These are phyloP conservation scores for Colletotrichum sp. DNA, from an alignment of 2,329 filamentous ascomycete genomes.

Conservation along the genomic window DNA sequence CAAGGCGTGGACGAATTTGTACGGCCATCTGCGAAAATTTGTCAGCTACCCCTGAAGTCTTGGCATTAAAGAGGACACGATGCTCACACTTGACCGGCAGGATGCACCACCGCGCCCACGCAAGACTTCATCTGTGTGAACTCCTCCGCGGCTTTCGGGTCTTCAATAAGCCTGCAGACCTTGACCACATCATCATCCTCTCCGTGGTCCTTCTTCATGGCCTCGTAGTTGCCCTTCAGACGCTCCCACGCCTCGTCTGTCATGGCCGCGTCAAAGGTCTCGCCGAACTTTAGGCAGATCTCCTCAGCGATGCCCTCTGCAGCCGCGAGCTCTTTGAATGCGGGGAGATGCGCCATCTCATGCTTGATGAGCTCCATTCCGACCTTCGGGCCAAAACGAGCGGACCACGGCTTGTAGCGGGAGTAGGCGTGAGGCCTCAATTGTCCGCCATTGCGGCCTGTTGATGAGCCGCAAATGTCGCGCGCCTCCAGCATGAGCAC, in stretches of 20 bases:
- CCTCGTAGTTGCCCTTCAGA: neutral
- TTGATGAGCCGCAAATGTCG: constrained; percentile 40
- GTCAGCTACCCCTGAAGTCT: neutral
- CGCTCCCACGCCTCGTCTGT: neutral
- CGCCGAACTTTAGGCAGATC: neutral
- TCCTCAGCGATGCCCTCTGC: neutral
- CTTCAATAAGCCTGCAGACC: neutral
- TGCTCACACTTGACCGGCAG: neutral
- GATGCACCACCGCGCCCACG: neutral
- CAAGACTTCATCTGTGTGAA: neutral
- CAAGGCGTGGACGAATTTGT: neutral
- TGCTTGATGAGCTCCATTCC: constrained; percentile 28
- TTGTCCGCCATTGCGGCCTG: constrained; percentile 38
- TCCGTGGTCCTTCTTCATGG: neutral
- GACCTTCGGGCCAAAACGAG: constrained; percentile 20
- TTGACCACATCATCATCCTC: neutral
- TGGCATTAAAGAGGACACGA: neutral
- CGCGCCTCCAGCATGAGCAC: constrained; percentile 39
- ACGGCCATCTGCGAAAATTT: neutral
- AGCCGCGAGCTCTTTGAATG: neutral
- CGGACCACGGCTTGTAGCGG: constrained; percentile 21
- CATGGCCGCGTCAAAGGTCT: neutral
- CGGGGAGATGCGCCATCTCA: constrained; percentile 23
- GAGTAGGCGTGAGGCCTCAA: constrained; percentile 25
- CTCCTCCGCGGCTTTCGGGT: neutral